phyloP scores from a whole-genome alignment of 2,329 filamentous ascomycete genomes.

The Colletotrichum agaves region DNA sequence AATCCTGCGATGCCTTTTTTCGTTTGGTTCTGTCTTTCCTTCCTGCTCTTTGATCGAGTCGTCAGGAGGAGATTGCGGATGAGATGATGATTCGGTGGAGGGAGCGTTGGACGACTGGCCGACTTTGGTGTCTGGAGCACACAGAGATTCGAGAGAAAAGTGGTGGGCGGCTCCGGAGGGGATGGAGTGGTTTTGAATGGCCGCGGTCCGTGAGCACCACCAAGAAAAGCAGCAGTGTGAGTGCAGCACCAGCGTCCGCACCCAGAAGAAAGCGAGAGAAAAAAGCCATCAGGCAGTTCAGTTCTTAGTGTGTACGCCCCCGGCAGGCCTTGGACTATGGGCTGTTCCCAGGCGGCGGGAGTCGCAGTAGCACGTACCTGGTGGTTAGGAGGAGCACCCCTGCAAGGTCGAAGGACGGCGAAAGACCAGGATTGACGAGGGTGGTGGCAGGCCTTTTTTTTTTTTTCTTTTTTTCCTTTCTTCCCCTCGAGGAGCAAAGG shows the following conservation, averaged over 20 bases:
- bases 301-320: not conserved
- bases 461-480: too few species aligned
- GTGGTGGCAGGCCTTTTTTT: not conserved
- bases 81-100: not conserved
- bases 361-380: conserved; percentile 37
- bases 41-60: conserved; percentile 20
- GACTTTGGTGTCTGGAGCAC: conserved; percentile 37
- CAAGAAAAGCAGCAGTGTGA: too few species aligned
- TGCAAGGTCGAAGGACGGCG: conserved; percentile 23
- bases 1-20: conserved; percentile 32
- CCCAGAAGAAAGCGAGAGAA: conserved; percentile 15
- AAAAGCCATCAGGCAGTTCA: conserved; percentile 33
- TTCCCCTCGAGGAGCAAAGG: too few species aligned
- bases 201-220: conserved; percentile 9
- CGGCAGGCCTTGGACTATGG: conserved; percentile 16
- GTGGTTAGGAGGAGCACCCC: conserved; percentile 35
- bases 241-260: conserved; percentile 19
- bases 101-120: conserved; percentile 12
- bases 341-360: conserved; percentile 33
- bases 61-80: not conserved
- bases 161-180: conserved; percentile 35
- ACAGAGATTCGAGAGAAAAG: conserved; percentile 32
- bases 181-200: conserved; percentile 39
- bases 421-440: conserved; percentile 6
- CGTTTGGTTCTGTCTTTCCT: not conserved